A percentile compares a stretch with the other conserved stretches of the same genome.
Evolutionary conservation across 148 eudicot species (phyloP).

Genomic region (Nepenthes gracilis): DNA sequence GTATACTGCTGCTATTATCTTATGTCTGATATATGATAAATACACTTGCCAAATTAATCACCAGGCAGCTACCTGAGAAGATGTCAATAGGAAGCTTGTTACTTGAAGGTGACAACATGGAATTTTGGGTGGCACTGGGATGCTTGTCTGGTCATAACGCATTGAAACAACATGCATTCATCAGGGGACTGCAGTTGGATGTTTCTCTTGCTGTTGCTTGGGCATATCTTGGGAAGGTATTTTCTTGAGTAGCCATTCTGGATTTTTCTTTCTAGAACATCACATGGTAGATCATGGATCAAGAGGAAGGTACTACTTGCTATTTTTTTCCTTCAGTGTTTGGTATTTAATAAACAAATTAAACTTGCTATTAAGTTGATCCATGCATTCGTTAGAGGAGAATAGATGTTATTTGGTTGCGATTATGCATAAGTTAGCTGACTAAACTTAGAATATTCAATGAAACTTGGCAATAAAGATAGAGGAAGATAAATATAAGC

Average conservation of each 20-base stretch:
- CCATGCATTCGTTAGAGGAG: no score
- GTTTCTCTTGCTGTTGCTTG: conserved; percentile 94
- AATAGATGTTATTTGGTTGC: no score
- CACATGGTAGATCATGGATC: not conserved
- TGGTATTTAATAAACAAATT: no score
- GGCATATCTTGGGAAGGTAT: conserved; percentile 97
- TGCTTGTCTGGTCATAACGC: conserved; percentile 57
- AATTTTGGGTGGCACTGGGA: conserved; percentile 89
- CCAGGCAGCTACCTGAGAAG: conserved; percentile 85
- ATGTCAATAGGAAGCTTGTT: conserved; percentile 84
- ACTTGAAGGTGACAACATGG: conserved; percentile 71
- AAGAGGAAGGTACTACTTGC: not conserved
- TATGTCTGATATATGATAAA: not conserved
- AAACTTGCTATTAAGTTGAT: no score
- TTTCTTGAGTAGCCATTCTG: conserved; percentile 1
- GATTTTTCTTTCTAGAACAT: not conserved
- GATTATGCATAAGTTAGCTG: no score
- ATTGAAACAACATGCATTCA: conserved; percentile 81
- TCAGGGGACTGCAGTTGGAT: conserved; percentile 78
- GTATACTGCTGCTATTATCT: not conserved
- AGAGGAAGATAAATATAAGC: no score
- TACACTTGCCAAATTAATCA: conserved; percentile 8
- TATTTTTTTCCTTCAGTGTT: not conserved
- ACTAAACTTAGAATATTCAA: no score
- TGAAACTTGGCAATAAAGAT: no score